These are phyloP conservation scores for Tetrastigma voinierianum DNA, from an alignment of 164 flowering plant genomes.

Conservation along the genomic window DNA sequence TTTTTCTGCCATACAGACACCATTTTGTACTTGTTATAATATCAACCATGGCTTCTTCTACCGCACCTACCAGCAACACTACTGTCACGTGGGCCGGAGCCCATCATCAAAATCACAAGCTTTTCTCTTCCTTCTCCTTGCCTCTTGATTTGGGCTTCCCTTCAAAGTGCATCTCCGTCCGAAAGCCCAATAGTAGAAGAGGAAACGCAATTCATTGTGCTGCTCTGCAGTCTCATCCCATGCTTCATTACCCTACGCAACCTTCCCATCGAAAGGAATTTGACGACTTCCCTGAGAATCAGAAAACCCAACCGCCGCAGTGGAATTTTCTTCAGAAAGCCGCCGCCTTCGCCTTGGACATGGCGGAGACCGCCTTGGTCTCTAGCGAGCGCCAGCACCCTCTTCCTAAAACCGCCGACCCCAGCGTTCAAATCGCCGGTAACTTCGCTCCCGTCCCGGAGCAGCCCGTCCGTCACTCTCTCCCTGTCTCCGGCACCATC, in stretches of 20 bases:
- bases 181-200: slow-evolving; percentile 5
- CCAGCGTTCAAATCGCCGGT: slow-evolving; percentile 41
- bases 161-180: slow-evolving; percentile 3
- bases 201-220: slow-evolving; percentile 5
- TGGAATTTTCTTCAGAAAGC: slow-evolving; percentile 41
- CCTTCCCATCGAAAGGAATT: slow-evolving; percentile 7
- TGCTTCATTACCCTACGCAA: slow-evolving; percentile 26
- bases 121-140: slow-evolving; percentile 6
- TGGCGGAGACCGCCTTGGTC: slow-evolving; percentile 27
- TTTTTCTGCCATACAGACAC: background rate
- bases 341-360: slow-evolving; percentile 33
- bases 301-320: background rate
- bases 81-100: slow-evolving; percentile 12
- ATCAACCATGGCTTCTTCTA: slow-evolving; percentile 16
- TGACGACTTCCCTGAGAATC: slow-evolving; percentile 1
- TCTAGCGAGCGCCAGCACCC: slow-evolving; percentile 29
- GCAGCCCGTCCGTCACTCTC: slow-evolving; percentile 20
- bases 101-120: background rate
- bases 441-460: slow-evolving; percentile 55
- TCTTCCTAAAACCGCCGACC: slow-evolving; percentile 46
- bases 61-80: slow-evolving; percentile 12
- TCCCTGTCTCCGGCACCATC: slow-evolving; percentile 32
- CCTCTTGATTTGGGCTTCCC: slow-evolving; percentile 19
- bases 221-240: slow-evolving; percentile 19
- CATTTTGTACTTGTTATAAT: background rate